These are phyloP conservation scores for Lichtheimia ramosa DNA, from an alignment of 371 early-diverging fungal species.

Conservation along the genomic window DNA sequence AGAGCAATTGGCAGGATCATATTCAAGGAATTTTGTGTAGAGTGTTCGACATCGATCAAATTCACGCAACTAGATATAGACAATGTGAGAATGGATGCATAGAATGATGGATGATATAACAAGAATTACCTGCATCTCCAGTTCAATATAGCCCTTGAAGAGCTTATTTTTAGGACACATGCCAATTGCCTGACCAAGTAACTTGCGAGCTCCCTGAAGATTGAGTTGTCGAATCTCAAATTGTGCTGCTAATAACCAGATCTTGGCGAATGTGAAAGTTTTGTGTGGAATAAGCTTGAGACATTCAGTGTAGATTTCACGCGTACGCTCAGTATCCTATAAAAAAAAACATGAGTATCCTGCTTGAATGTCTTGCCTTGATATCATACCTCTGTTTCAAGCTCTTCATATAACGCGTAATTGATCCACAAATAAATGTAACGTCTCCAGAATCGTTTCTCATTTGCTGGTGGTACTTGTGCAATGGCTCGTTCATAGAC, in stretches of 20 bases:
- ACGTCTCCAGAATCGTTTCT: constrained; percentile 94
- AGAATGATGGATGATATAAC: neutral
- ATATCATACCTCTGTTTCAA: constrained; percentile 75
- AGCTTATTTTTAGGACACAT: constrained; percentile 79
- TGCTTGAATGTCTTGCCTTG: neutral
- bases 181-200: constrained; percentile 87
- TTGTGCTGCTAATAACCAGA: constrained; percentile 92
- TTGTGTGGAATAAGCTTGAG: constrained; percentile 91
- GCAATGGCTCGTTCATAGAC: constrained; percentile 96
- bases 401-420: constrained; percentile 95
- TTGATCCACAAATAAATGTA: constrained; percentile 98
- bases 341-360: neutral
- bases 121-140: constrained; percentile 82
- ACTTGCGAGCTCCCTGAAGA: constrained; percentile 75
- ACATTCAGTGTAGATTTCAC: constrained; percentile 84
- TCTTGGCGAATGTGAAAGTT: constrained; percentile 93
- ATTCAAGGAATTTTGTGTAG: constrained; percentile 87
- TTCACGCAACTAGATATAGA: constrained; percentile 69
- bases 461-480: constrained; percentile 80
- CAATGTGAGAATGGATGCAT: neutral
- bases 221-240: constrained; percentile 87
- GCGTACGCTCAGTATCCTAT: constrained; percentile 78
- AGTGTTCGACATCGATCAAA: constrained; percentile 92
- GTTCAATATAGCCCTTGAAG: constrained; percentile 94
- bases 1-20: constrained; percentile 80